phyloP scores from a whole-genome alignment of 192 early-diverging fungal genomes.

The Hyaloraphidium curvatum region DNA sequence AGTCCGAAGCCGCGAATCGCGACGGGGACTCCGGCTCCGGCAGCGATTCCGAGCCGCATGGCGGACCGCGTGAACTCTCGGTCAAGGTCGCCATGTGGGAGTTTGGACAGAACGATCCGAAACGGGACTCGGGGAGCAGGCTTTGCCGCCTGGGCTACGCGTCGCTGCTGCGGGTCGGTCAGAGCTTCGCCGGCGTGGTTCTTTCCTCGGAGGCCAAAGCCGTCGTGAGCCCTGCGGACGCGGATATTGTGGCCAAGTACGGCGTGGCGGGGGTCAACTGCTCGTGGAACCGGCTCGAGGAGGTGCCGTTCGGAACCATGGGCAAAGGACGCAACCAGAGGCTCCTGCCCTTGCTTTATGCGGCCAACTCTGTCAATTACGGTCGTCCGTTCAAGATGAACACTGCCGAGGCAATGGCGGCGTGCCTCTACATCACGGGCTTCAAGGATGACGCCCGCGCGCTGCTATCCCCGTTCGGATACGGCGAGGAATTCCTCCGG shows the following conservation, averaged over 20 bases:
- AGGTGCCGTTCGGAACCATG: conserved; percentile 90
- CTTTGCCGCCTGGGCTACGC: conserved; percentile 64
- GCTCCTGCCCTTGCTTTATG: conserved; percentile 81
- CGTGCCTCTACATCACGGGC: conserved; percentile 74
- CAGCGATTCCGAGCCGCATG: too few species aligned
- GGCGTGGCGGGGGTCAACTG: conserved; percentile 92
- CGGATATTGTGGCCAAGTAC: conserved; percentile 44
- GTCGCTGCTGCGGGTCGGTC: conserved; percentile 56
- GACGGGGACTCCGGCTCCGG: too few species aligned
- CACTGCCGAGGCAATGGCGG: conserved; percentile 93
- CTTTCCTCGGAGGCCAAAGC: conserved; percentile 61
- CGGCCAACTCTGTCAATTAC: conserved; percentile 95
- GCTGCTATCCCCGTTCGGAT: conserved; percentile 74
- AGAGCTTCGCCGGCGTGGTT: conserved; percentile 79
- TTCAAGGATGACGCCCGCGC: conserved; percentile 48
- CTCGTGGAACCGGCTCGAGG: conserved; percentile 85
- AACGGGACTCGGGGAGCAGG: conserved; percentile 86
- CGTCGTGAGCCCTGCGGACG: conserved; percentile 73
- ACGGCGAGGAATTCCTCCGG: conserved; percentile 93
- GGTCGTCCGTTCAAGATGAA: conserved; percentile 90
- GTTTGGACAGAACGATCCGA: conserved; percentile 98
- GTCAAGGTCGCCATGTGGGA: conserved; percentile 29
- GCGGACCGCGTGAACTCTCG: too few species aligned
- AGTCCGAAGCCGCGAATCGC: too few species aligned
- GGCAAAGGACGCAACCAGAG: conserved; percentile 62